These are phyloP conservation scores for Lepidium aucheri DNA, from an alignment of 345 rosid species.

Conservation along the genomic window DNA sequence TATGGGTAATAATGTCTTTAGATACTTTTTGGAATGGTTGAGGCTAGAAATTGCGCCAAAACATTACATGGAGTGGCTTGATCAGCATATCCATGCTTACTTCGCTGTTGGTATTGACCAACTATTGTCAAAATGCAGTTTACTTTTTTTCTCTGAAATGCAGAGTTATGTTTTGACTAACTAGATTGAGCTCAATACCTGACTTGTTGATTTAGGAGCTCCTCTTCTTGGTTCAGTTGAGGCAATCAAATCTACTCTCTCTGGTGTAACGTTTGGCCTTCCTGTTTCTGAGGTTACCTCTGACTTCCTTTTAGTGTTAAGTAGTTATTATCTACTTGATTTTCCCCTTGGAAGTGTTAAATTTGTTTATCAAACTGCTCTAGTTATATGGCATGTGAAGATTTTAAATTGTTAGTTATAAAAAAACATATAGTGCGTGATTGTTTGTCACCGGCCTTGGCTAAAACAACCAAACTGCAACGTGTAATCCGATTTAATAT, in stretches of 20 bases:
- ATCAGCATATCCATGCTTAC: slow-evolving; percentile 86
- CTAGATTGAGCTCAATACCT: slow-evolving; percentile 1
- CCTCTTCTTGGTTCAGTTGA: slow-evolving; percentile 94
- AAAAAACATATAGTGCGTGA: neutral
- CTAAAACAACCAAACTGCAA: neutral
- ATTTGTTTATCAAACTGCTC: neutral
- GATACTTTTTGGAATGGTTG: slow-evolving; percentile 96
- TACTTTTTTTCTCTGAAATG: neutral
- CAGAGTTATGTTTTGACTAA: neutral
- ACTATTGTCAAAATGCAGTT: neutral
- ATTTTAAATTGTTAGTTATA: neutral
- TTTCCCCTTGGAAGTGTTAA: neutral
- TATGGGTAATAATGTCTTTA: slow-evolving; percentile 89
- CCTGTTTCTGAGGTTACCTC: slow-evolving; percentile 88
- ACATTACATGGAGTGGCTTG: slow-evolving; percentile 81
- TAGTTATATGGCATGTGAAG: neutral
- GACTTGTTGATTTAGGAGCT: slow-evolving; percentile 50
- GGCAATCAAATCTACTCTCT: slow-evolving; percentile 66
- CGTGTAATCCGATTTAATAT: neutral
- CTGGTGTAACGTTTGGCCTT: slow-evolving; percentile 87
- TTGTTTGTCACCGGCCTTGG: neutral
- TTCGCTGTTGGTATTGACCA: slow-evolving; percentile 79
- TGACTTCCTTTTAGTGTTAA: slow-evolving; percentile 13
- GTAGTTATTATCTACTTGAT: neutral
- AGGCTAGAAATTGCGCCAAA: slow-evolving; percentile 98